Evolutionary conservation across 768 basidiomycete genomes (phyloP).

Genomic region (Suillus cothurnatus): DNA sequence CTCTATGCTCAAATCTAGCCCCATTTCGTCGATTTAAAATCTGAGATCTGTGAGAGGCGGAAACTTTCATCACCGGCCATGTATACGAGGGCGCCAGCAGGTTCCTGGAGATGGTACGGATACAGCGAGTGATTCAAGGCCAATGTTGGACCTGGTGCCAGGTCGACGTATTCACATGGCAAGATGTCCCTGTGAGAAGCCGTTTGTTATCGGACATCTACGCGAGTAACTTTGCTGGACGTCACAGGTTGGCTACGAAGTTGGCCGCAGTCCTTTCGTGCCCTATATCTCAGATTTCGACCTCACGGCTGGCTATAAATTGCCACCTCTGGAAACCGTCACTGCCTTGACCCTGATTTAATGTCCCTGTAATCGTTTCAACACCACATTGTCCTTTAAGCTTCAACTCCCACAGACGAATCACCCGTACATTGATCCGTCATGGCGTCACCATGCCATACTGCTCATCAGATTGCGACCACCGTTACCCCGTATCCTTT

Average conservation of each 20-base stretch:
- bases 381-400: neutral
- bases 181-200: neutral
- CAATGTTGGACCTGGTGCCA: neutral
- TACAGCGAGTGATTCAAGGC: neutral
- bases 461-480: neutral
- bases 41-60: neutral
- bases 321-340: neutral
- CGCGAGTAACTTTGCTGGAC: neutral
- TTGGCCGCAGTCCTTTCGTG: neutral
- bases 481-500: neutral
- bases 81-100: neutral
- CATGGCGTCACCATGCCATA: neutral
- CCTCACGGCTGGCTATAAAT: neutral
- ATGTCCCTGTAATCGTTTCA: neutral
- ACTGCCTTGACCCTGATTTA: neutral
- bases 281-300: neutral
- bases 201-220: neutral
- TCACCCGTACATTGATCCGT: neutral
- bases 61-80: neutral
- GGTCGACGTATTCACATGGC: neutral
- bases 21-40: neutral
- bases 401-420: neutral
- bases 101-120: neutral
- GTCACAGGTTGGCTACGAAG: neutral
- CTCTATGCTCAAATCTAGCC: neutral